Conservation (phyloP, 1,284 basidiomycete genomes). For the Tylopilus sp. region DNA sequence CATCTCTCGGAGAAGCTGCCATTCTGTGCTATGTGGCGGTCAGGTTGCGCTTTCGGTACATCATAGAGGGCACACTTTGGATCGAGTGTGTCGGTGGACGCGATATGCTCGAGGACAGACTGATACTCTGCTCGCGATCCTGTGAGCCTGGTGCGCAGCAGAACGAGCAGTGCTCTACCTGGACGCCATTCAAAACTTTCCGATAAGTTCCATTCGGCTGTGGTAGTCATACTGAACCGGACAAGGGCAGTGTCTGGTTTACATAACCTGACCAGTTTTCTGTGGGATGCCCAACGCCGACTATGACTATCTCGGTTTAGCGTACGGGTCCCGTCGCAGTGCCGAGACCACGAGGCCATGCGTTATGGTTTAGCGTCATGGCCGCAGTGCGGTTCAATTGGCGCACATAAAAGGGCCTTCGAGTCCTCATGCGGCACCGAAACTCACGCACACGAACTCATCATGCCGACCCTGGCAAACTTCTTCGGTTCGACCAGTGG, state of each 20-base stretch:
- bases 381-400: not conserved
- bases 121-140: conserved; percentile 50
- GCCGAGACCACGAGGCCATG: not conserved
- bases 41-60: conserved; percentile 7
- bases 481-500: conserved; percentile 2
- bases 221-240: conserved; percentile 19
- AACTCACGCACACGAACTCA: not conserved
- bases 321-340: not conserved
- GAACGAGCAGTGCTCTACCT: conserved; percentile 34
- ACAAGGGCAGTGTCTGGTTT: not conserved
- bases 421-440: not conserved
- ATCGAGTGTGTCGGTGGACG: conserved; percentile 59
- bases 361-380: not conserved
- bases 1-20: conserved; percentile 65
- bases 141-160: conserved; percentile 7
- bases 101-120: conserved; percentile 59
- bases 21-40: conserved; percentile 55
- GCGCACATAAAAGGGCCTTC: not conserved
- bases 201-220: conserved; percentile 16
- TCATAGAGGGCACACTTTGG: conserved; percentile 47
- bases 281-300: no score
- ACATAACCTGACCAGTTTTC: no score
- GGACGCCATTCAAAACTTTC: conserved; percentile 42
- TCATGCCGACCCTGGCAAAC: conserved; percentile 19
- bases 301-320: not conserved